Percentiles rank a stretch among this genome's conserved stretches.
Conservation (phyloP, 352 stramenopile genomes). For the Achlya hypogyna region DNA sequence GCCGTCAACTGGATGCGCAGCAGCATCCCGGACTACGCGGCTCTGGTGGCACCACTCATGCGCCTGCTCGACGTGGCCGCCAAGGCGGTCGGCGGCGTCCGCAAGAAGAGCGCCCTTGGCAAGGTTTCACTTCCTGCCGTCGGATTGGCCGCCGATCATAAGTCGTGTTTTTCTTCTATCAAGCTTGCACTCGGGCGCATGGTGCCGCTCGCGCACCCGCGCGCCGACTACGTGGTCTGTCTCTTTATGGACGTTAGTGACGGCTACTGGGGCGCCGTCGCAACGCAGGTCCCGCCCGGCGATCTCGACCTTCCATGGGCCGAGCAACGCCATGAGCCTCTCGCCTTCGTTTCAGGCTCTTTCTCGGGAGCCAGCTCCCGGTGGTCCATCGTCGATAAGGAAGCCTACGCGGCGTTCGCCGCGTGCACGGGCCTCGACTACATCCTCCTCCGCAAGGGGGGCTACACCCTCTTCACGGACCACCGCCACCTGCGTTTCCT, state of each 20-base stretch:
- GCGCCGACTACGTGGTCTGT: not conserved
- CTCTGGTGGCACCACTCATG: slow-evolving; percentile 19
- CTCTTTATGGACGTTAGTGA: slow-evolving; percentile 12
- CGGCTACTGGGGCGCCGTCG: not conserved
- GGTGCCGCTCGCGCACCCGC: slow-evolving; percentile 23
- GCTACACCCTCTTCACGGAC: slow-evolving; percentile 20
- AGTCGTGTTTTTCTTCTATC: slow-evolving; percentile 10
- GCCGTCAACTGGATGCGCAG: slow-evolving; percentile 28
- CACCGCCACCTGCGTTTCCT: slow-evolving; percentile 24
- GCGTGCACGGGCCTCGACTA: slow-evolving; percentile 13
- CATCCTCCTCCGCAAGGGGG: not conserved
- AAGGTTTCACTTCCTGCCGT: slow-evolving; percentile 7
- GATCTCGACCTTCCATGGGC: not conserved
- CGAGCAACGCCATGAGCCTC: slow-evolving; percentile 1
- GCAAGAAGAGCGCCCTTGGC: slow-evolving; percentile 23
- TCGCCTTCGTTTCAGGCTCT: slow-evolving; percentile 7
- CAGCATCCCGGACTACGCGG: slow-evolving; percentile 25
- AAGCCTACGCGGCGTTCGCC: slow-evolving; percentile 18
- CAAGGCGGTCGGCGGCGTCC: not conserved
- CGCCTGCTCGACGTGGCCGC: slow-evolving; percentile 15
- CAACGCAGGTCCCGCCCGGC: slow-evolving; percentile 6
- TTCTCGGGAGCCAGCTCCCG: slow-evolving; percentile 5
- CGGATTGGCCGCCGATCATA: slow-evolving; percentile 12
- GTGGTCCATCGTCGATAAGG: slow-evolving; percentile 23
- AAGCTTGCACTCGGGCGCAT: slow-evolving; percentile 19